phyloP scores from a whole-genome alignment of 192 early-diverging fungal species.

The Polychytrium aggregatum region DNA sequence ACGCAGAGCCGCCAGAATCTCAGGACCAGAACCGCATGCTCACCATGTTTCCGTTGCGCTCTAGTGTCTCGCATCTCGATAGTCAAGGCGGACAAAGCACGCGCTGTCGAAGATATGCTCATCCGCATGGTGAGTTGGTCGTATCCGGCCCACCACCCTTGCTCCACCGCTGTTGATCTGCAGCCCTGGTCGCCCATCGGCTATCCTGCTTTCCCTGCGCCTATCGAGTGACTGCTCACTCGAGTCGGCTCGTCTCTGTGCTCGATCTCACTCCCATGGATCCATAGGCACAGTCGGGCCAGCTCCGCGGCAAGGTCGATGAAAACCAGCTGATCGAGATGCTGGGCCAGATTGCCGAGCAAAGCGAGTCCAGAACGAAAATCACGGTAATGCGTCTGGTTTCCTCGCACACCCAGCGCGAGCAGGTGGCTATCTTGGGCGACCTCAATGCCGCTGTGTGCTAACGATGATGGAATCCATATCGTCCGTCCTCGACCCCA shows the following conservation, averaged over 20 bases:
- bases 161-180: not conserved
- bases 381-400: conserved; percentile 76
- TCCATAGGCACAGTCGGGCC: conserved; percentile 54
- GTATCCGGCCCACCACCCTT: not conserved
- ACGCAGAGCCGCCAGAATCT: not conserved
- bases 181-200: too few relatives aligned
- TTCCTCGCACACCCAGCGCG: too few relatives aligned
- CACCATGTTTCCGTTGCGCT: not conserved
- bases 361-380: conserved; percentile 51
- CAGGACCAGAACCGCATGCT: not conserved
- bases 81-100: conserved; percentile 80
- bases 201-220: not conserved
- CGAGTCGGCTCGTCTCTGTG: too few relatives aligned
- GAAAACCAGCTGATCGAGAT: conserved; percentile 79
- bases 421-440: not conserved
- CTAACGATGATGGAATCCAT: not conserved
- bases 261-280: not conserved
- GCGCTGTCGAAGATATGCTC: conserved; percentile 79
- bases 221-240: not conserved
- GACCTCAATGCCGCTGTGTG: not conserved
- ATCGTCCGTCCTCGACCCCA: not conserved
- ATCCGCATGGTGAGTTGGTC: conserved; percentile 59
- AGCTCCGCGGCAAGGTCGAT: conserved; percentile 69
- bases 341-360: conserved; percentile 71
- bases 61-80: conserved; percentile 80